phyloP scores from a whole-genome alignment of 1,284 basidiomycete species.

The Singerocomus inundabilis region DNA sequence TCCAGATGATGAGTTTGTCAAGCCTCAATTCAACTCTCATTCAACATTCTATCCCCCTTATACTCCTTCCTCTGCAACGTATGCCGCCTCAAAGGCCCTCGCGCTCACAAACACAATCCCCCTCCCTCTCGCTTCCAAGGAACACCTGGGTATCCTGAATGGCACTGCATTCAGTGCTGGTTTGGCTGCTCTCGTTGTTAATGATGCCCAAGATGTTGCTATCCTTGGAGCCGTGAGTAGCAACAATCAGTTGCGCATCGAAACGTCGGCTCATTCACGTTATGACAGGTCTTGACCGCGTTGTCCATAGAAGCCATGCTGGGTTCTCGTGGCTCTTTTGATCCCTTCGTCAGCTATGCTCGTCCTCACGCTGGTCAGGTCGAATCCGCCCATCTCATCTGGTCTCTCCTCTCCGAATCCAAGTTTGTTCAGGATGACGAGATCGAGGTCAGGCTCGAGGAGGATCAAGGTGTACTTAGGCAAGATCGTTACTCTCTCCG shows the following conservation, averaged over 20 bases:
- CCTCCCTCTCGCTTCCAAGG: conserved; percentile 74
- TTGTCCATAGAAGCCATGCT: conserved; percentile 81
- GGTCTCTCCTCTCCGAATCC: conserved; percentile 69
- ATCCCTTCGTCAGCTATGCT: conserved; percentile 75
- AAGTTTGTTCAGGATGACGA: conserved; percentile 62
- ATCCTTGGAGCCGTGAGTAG: conserved; percentile 49
- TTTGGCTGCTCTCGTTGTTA: conserved; percentile 62
- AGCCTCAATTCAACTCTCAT: conserved; percentile 3
- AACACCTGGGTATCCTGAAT: conserved; percentile 79
- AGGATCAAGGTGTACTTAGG: conserved; percentile 67
- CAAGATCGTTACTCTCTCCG: conserved; percentile 70
- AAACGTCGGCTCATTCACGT: background rate
- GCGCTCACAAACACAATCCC: conserved; percentile 64
- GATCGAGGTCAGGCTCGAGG: conserved; percentile 59
- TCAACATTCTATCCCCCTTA: conserved; percentile 1
- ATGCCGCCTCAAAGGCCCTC: conserved; percentile 67
- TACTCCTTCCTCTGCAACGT: conserved; percentile 1
- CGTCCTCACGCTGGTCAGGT: conserved; percentile 89
- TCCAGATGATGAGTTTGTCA: conserved; percentile 23
- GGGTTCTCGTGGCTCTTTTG: conserved; percentile 71
- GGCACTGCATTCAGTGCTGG: conserved; percentile 80
- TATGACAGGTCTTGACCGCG: conserved; percentile 69
- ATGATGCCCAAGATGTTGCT: conserved; percentile 72
- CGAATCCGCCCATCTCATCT: conserved; percentile 69
- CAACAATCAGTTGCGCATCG: background rate